Base-by-base conservation (phyloP, 176 grass and related monocot genomes). In the Aegilops sharonensis region DNA sequence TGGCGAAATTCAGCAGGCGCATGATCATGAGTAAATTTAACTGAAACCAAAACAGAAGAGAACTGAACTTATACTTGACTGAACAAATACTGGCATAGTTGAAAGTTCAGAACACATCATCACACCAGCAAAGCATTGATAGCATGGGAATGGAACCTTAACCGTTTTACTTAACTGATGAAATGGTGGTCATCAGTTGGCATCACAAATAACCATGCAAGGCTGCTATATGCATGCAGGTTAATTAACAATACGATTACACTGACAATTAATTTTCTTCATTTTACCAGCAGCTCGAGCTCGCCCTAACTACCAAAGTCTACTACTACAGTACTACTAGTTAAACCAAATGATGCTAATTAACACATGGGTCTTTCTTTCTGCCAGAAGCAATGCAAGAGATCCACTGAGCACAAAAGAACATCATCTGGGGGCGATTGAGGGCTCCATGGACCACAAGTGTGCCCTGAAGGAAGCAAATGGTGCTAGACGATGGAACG, bases 171-270 rank as follows among this genome's bases (percentile, higher is more conserved):
- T 63, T 35, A 61, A 72, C 39, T 71, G 9, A 0, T 45, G 43
- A n/a, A 81, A 11, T 37, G 64, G 37, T 9, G 52, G n/a, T 21
- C 71, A 77, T 68, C 35, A 76, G 6, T 24, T 31, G 83, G 15
- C 78, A 64, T 63, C 79, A 72, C 18, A 82, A 18, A 70, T 42
- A 63, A 78, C 30, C 72, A 65, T 78, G 65, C 40, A 18, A 87
- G 20, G 29, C 30, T 84, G 25, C 27, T 39, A 84, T 74, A 75
- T 24, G 73, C 36, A 84, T 18, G 25, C 48, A 52, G 48, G 48
- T 17, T 52, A 52, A 52, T 84, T 42, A 14, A 47, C 45, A 36
- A 75, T 23, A 76, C 25, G 37, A 48, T 75, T 39, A 34, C 17
- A 18, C 67, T 83, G 56, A 47, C 70, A 84, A 84, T 45, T 45